Base-by-base conservation (phyloP, 177 flowering plant genomes). In the Tripterygium wilfordii region DNA sequence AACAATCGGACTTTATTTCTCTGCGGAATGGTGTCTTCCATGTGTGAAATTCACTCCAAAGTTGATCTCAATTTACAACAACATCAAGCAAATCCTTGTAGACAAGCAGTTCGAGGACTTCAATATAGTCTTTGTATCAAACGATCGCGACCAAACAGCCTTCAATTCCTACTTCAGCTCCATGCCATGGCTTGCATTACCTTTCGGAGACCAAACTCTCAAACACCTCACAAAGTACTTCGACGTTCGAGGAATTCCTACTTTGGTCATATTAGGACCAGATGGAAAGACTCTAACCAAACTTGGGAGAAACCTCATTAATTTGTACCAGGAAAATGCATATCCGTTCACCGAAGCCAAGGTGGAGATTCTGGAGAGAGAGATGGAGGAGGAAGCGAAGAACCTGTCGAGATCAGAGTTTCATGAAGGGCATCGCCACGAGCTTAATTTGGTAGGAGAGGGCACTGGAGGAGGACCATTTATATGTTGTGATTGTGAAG, bases 181-280 rank as follows among this genome's bases (percentile, higher is more conserved):
- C 24, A 83, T 87, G 96, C 96, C 89, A 36, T 87, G 96, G 96
- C 61, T 82, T 16, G 87, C 91, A n/a, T 19, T 87, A 45, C 88
- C 96, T 0, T 81, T 72, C 30, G 79, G 80, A 3, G 91, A 87
- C 55, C 70, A 65, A 2, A 67, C 54, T 22, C 49, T 67, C 27
- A 77, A 64, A 48, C 13, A 15, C 21, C 80, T 87, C 1, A 53
- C 69, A 15, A 82, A 61, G 60, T 64, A 84, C 51, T 87, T 84
- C 8, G 82, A 84, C 31, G 76, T 84, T 10, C 63, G 46, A 42
- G 68, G 64, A 0, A 84, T 87, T 10, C 96, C 96, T 2, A 66
- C 77, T 35, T 42, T 87, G 47, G 67, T 79, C 0, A 76, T 87
- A 26, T 22, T 87, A 18, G 96, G 89, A 2, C 84, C 87, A 0